Percentiles rank a stretch among this genome's conserved stretches.
Conservation (phyloP, 2,329 filamentous ascomycete genomes). For the Fusarium sp. region DNA sequence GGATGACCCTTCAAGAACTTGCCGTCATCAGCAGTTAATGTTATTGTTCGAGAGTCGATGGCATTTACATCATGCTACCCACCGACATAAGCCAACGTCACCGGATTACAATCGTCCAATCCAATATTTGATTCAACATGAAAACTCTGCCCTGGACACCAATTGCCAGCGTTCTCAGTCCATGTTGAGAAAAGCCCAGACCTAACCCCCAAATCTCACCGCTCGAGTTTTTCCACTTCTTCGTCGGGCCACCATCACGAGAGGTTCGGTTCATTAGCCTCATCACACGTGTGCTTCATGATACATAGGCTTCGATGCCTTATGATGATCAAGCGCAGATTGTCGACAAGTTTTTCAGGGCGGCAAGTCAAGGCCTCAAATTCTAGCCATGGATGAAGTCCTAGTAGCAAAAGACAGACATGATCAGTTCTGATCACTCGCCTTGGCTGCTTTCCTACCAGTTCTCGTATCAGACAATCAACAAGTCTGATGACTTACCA, state of each 20-base stretch:
- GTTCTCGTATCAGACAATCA: not conserved
- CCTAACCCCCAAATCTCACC: slow-evolving; percentile 7
- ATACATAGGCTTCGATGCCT: not conserved
- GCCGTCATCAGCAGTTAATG: not conserved
- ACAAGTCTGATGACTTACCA: not conserved
- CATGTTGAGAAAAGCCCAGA: slow-evolving; percentile 1
- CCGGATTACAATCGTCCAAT: not conserved
- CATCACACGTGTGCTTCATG: not conserved
- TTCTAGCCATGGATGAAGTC: not conserved
- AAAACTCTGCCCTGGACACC: not conserved
- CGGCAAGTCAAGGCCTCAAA: not conserved
- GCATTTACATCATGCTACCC: slow-evolving; percentile 2
- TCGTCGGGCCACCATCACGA: not conserved
- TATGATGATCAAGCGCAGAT: not conserved
- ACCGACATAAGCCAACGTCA: not conserved
- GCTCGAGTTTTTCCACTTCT: slow-evolving; percentile 1
- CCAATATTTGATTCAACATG: not conserved
- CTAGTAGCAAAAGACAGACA: not conserved
- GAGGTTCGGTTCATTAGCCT: not conserved
- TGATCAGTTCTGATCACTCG: not conserved
- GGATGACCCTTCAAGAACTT: not conserved
- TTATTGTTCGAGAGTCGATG: not conserved
- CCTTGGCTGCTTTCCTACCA: not conserved
- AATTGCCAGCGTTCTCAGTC: not conserved
- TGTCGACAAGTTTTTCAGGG: not conserved